Base-by-base conservation (phyloP, 805 yeast species). In the Wickerhamiella galacta region DNA sequence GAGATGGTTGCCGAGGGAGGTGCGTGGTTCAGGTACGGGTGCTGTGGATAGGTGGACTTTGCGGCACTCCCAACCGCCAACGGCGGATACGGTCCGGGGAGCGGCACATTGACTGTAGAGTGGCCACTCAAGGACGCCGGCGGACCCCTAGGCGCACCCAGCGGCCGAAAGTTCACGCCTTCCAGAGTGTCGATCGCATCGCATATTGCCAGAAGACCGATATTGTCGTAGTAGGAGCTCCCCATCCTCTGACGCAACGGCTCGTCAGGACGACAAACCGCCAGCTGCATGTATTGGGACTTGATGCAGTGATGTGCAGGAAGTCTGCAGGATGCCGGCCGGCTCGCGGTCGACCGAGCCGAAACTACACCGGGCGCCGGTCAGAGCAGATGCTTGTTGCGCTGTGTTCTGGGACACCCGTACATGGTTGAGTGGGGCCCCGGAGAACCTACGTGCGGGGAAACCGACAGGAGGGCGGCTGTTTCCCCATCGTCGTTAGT, bases 171-270 rank as follows among this genome's bases (percentile, higher is more conserved):
- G 4, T 49, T 46, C 21, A 54, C 43, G 23, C 55, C 56, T 30
- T 54, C 59, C 26, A 52, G 50, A 22, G 56, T 41, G 33, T 56
- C 61, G 16, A 56, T 48, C 29, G 60, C 58, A 42, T 57, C 61
- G 40, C 58, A 55, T 31, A 54, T 51, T 31, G 59, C 59, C 33
- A 57, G 48, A 33, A 57, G 42, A 26, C 60, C 61, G 22, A 57
- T 48, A 22, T 57, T 46, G 41, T 58, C 61, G 47, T 57, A 56
- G 42, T 54, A 56, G 16, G 47, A 42, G 30, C 19, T 20, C 14
- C 28, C 31, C 30, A 27, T 35, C 6, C 3, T 6, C 25, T 6
- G 25, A 11, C 14, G 25, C 25, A 7, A 7, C 10, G 22, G 22
- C 22, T 20, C 10, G 22, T n/a, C n/a, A n/a, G n/a, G n/a, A n/a